Percentiles rank a stretch among this genome's conserved stretches.
Evolutionary conservation across 208 protist genomes (phyloP).

Genomic region (Crithidia expoeki): DNA sequence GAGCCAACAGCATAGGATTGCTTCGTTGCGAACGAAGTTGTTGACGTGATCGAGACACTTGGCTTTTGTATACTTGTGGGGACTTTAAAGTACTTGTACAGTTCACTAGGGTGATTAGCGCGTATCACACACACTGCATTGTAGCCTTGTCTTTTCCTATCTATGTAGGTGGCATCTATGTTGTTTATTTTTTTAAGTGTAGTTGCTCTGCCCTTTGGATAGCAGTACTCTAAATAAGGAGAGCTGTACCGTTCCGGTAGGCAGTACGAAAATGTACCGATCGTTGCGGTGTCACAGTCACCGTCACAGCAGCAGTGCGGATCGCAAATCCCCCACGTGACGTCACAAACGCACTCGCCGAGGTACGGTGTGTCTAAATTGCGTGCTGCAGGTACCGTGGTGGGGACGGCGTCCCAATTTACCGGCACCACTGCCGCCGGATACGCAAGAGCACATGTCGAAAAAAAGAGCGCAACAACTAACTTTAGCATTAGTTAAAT

Average conservation of each 20-base stretch:
- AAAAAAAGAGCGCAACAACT: slow-evolving; percentile 11
- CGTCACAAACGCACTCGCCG: slow-evolving; percentile 76
- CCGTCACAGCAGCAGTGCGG: slow-evolving; percentile 80
- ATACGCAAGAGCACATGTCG: slow-evolving; percentile 29
- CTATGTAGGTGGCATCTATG: slow-evolving; percentile 43
- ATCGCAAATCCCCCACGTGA: slow-evolving; percentile 69
- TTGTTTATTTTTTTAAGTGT: slow-evolving; percentile 46
- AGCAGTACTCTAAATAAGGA: slow-evolving; percentile 64
- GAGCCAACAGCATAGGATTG: slow-evolving; percentile 36
- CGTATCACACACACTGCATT: slow-evolving; percentile 64
- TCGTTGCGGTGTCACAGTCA: slow-evolving; percentile 50
- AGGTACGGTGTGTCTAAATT: slow-evolving; percentile 81
- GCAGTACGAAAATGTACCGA: slow-evolving; percentile 53
- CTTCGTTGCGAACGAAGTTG: neutral
- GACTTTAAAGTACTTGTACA: slow-evolving; percentile 74
- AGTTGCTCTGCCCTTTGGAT: slow-evolving; percentile 41
- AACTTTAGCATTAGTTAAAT: neutral
- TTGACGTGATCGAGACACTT: neutral
- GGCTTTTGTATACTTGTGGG: slow-evolving; percentile 52
- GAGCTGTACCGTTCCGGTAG: slow-evolving; percentile 54
- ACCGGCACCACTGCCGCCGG: slow-evolving; percentile 37
- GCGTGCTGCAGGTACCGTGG: slow-evolving; percentile 27
- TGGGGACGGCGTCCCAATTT: slow-evolving; percentile 49
- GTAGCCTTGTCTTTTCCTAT: slow-evolving; percentile 39
- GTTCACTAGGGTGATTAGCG: slow-evolving; percentile 58